These are phyloP conservation scores for Rhodotorula toruloides DNA, from an alignment of 768 basidiomycete species.

Conservation along the genomic window DNA sequence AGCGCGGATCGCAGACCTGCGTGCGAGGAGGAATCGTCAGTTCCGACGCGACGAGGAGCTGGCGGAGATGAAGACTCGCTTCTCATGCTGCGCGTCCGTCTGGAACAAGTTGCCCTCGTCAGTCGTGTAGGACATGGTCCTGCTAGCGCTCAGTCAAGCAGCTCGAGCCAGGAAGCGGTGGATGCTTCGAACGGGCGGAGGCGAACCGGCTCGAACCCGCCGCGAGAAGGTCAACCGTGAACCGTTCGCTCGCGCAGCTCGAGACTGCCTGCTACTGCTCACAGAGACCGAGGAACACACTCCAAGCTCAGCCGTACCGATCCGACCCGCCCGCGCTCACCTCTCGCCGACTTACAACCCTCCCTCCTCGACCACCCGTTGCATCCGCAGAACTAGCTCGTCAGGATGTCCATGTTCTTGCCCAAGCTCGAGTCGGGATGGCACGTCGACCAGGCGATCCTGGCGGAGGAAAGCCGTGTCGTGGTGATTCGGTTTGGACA, in stretches of 20 bases:
- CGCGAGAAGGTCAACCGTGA: no score
- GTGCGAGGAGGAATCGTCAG: slow-evolving; percentile 42
- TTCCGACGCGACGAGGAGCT: slow-evolving; percentile 26
- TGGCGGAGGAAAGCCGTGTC: slow-evolving; percentile 92
- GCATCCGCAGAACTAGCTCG: neutral
- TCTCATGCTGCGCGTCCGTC: slow-evolving; percentile 64
- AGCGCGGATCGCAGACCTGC: slow-evolving; percentile 54
- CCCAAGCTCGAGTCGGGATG: slow-evolving; percentile 53
- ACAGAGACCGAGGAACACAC: no score
- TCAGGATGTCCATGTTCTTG: slow-evolving; percentile 32
- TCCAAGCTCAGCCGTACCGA: no score
- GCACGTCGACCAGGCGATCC: slow-evolving; percentile 99
- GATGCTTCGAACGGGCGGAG: no score
- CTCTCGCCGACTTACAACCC: neutral
- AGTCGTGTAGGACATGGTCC: slow-evolving; percentile 39
- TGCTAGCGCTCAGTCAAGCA: neutral
- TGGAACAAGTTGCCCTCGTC: slow-evolving; percentile 60
- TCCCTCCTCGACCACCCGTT: neutral
- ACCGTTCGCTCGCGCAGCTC: no score
- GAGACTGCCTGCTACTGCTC: neutral
- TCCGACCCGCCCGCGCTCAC: no score
- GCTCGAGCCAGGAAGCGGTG: neutral
- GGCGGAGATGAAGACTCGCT: slow-evolving; percentile 51
- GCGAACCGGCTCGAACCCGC: no score
- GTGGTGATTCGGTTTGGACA: slow-evolving; percentile 93